Base-by-base conservation (phyloP, 306 rosid species). In the Lithocarpus polystachyus region DNA sequence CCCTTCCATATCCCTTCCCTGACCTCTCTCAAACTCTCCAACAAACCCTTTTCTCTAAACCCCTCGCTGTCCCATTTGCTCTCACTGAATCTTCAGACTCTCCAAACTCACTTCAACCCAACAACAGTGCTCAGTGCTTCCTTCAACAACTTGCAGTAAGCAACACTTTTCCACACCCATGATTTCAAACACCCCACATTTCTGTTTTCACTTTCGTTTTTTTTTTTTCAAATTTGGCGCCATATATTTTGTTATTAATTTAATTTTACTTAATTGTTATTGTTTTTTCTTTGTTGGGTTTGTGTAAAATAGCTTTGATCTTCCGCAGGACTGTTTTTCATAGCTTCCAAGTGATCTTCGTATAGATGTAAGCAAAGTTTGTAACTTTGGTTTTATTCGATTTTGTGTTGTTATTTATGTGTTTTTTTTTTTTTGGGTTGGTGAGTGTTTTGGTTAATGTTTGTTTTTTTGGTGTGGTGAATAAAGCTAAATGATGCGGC, bases 401-500 rank as follows among this genome's bases (percentile, higher is more conserved):
- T 35, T 60, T 53, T 64, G 62, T 67, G 33, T 17, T 8, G 1
- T 5, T n/a, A 52, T 7, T 37, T 37, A 37, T 37, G 43, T 7
- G 2, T n/a, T n/a, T 11, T 18, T 6, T 75, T 59, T 24, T 23
- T 51, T 2, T 45, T 61, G 54, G 13, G 33, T 15, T 54, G 76
- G 8, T n/a, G 22, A 6, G 55, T 15, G 20, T 79, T 79, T 73
- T 23, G 2, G 20, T 71, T 54, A 15, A 20, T 55, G 33, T 24
- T 75, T 77, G 14, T 19, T 17, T 79, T 77, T 75, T 88, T 75
- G 77, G 51, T 26, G 59, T 81, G 55, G 73, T 86, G 15, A 45
- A 45, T 45, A 79, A 82, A 94, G 99, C 90, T 94, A 29, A 94
- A 91, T 26, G 99, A 92, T 35, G 99, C 99, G 2, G 97, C 99